Base-by-base conservation (phyloP, 106 monocot genomes). In the Acorus calamus region DNA sequence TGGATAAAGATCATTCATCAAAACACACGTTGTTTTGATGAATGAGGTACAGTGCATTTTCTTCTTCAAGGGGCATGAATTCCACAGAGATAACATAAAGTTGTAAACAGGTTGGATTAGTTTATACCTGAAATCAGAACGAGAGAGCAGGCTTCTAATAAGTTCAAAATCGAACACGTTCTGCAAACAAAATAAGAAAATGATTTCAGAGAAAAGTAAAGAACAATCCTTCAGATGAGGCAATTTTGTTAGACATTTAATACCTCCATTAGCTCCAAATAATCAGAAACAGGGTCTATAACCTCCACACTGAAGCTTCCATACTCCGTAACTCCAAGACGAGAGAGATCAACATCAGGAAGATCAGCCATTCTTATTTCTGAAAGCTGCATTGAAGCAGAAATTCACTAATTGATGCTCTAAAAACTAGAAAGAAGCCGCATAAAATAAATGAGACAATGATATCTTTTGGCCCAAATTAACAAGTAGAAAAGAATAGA, bases 201-300 rank as follows among this genome's bases (percentile, higher is more conserved):
- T n/a, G 12, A 3, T 47, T 57, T 59, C n/a, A 62, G n/a, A 72
- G 51, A 11, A 53, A 14, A 53, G n/a, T 57, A 64, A 65, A 62
- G 42, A 52, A 0, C 42, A 63, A 7, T 47, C 50, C 46, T 28
- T 28, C 28, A 28, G 28, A 28, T 28, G 11, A 8, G 6, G 14
- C 42, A n/a, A 45, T 4, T 54, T 10, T 57, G 48, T n/a, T 46
- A 46, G n/a, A 46, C 2, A 9, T 10, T 4, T 41, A 4, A 44
- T 76, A 98, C 98, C 98, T 98, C 91, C 83, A 98, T 81, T 76
- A 98, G 66, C 47, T 98, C 92, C 66, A 92, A 68, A 77, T 98
- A 98, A 57, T 92, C 98, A 53, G 83, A 74, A 77, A 92, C 98
- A 62, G 98, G 88, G 52, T 98, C 98, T 52, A 88, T 64, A 54